A percentile compares a stretch with the other conserved stretches of the same genome.
Evolutionary conservation across 2,329 filamentous ascomycete genomes (phyloP).

Genomic region (Purpureocillium lavendulum): DNA sequence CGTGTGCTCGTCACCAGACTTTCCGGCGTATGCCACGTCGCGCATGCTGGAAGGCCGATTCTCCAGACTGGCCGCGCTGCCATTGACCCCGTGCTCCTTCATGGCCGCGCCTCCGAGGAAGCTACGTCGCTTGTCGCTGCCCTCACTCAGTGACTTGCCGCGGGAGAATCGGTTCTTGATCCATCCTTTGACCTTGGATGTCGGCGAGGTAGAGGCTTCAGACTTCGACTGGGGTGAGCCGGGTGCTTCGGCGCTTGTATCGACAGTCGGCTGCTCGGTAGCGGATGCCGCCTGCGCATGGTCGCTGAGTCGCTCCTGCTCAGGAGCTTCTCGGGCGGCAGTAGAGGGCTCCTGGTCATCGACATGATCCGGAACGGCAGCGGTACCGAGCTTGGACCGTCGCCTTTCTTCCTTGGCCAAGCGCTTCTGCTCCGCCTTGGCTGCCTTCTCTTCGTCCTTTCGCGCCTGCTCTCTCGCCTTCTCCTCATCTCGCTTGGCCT

Average conservation of each 20-base stretch:
- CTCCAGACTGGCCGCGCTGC: constrained; percentile 35
- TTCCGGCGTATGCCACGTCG: constrained; percentile 38
- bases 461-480: constrained; percentile 25
- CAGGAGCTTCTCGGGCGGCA: background rate
- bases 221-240: constrained; percentile 6
- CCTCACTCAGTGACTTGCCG: constrained; percentile 29
- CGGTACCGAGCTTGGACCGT: constrained; percentile 24
- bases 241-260: constrained; percentile 4
- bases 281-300: background rate
- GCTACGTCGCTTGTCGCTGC: constrained; percentile 25
- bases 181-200: constrained; percentile 42
- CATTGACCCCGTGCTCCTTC: constrained; percentile 31
- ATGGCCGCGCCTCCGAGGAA: constrained; percentile 45
- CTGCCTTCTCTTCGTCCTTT: constrained; percentile 44
- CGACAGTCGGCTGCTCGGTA: background rate
- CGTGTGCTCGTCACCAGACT: constrained; percentile 11
- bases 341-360: background rate
- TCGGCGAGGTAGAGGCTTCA: constrained; percentile 19
- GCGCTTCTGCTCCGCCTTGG: constrained; percentile 45
- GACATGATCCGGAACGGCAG: constrained; percentile 4
- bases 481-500: constrained; percentile 14
- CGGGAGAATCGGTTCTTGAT: constrained; percentile 44
- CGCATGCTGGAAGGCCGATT: constrained; percentile 33
- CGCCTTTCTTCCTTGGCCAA: constrained; percentile 43
- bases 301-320: no score